Base-by-base conservation (phyloP, 208 protist species). In the Naegleria lovaniensis region DNA sequence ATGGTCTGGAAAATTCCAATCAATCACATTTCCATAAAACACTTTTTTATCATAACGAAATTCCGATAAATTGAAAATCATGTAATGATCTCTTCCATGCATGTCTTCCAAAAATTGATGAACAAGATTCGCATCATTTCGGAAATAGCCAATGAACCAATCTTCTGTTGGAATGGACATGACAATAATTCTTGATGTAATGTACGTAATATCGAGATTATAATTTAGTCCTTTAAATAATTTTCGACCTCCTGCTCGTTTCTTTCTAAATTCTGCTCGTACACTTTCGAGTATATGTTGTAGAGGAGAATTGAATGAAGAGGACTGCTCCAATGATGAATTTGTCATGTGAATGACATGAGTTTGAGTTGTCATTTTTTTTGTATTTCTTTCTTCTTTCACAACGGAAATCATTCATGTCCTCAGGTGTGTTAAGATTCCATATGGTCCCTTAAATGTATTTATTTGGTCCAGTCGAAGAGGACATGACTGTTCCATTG, bases 151-250 rank as follows among this genome's bases (percentile, higher is more conserved):
- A 22, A 75, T 16, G 29, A 92, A 90, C 9, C 76, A 87, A 52
- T 88, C 51, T 41, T 6, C 39, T 55, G 29, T 36, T 0, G 91
- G 91, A 41, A 90, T 19, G 3, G 41, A 55, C 90, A 92, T 92
- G 4, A 83, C 85, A 75, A 89, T 89, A 11, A 92, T 92, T 83
- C 51, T 51, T 15, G 29, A 16, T 1, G 85, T 89, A 58, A 98
- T 96, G 84, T 98, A 99, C 7, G 96, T 94, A 13, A 99, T 91
- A 92, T 99, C 98, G 4, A 99, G 94, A 92, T 98, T 95, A 88
- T 96, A 98, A 22, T 95, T 96, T 36, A 95, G 93, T 0, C 95
- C 93, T 85, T 94, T 91, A 93, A 97, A 98, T 85, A 97, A 94
- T 5, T 93, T 92, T 91, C 97, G 98, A 85, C 97, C 95, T 86